phyloP scores from a whole-genome alignment of 2,329 filamentous ascomycete species.

The Colletotrichum simmondsii region DNA sequence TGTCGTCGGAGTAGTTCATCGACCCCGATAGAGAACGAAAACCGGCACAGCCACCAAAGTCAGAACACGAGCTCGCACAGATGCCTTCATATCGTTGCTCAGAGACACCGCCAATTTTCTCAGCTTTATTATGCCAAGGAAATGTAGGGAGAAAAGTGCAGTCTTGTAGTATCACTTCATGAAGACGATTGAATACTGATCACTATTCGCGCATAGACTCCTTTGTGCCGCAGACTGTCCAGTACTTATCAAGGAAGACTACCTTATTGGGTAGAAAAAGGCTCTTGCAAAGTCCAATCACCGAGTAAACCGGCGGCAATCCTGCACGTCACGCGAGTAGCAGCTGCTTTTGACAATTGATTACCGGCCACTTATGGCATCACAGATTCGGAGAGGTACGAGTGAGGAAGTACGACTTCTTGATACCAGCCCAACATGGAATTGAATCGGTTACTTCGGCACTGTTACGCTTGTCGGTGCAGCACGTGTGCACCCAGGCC shows the following conservation, averaged over 20 bases:
- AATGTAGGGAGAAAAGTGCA: neutral
- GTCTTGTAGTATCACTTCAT: neutral
- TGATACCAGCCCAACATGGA: conserved; percentile 37
- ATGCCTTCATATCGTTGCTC: too few relatives aligned
- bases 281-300: conserved; percentile 32
- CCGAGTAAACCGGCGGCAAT: conserved; percentile 11
- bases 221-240: conserved; percentile 1
- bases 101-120: too few relatives aligned
- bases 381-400: conserved; percentile 32
- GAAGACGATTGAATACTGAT: conserved; percentile 36
- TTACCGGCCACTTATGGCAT: neutral
- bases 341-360: too few relatives aligned
- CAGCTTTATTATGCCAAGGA: neutral
- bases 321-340: neutral
- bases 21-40: too few relatives aligned
- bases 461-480: conserved; percentile 38
- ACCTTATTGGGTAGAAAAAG: conserved; percentile 35
- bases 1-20: too few relatives aligned
- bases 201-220: neutral
- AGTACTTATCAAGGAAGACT: conserved; percentile 37
- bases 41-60: too few relatives aligned
- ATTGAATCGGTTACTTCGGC: conserved; percentile 38
- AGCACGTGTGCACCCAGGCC: conserved; percentile 41
- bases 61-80: too few relatives aligned
- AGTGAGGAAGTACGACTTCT: conserved; percentile 34